Base-by-base conservation (phyloP, 2,329 filamentous ascomycete genomes). In the Penicillium sp. region DNA sequence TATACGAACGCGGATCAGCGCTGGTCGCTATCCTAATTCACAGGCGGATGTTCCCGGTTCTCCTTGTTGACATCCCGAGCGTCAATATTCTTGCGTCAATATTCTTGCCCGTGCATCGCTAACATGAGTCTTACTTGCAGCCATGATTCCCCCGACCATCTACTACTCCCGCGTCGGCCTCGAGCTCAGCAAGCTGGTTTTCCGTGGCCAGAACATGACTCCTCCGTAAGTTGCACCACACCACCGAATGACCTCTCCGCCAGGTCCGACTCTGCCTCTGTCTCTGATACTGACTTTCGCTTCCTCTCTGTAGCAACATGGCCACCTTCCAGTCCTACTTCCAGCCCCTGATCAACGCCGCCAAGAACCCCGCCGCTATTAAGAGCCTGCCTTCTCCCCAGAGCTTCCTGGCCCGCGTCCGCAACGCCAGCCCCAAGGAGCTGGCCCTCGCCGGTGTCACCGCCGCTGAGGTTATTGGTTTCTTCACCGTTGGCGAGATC, bases 401-500 rank as follows among this genome's bases (percentile, higher is more conserved):
- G 67, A 73, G 74, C 60, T 67, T 84, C 63, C 70, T 88, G 61
- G 76, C 79, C 66, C 79, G 80, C 64, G 74, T 90, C 70, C 86
- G 90, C 72, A 89, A 86, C 79, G 68, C 94, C 68, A 88, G 85
- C 75, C 81, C 78, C 63, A 82, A 86, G 65, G 88, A 96, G 76
- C 74, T 93, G 66, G 83, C 84, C 51, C 78, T 88, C 50, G 88
- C 83, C 56, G 90, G 89, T 66, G 89, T 99, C 56, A 80, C 97
- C 59, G 78, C 83, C 44, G 92, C 92, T 52, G 93, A 99, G 80
- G 84, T 91, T 47, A 79, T 99, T 64, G 94, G 94, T 58, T 99
- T 99, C 85, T 99, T 97, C 84, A 95, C 92, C 58, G 86, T 97
- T 51, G 94, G 94, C 63, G 92, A 97, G 84, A 97, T 99, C 77